Evolutionary conservation across 768 basidiomycete genomes (phyloP), one percentile per base, ranked within the genome.

Genomic region (Russula ochroleuca): DNA sequence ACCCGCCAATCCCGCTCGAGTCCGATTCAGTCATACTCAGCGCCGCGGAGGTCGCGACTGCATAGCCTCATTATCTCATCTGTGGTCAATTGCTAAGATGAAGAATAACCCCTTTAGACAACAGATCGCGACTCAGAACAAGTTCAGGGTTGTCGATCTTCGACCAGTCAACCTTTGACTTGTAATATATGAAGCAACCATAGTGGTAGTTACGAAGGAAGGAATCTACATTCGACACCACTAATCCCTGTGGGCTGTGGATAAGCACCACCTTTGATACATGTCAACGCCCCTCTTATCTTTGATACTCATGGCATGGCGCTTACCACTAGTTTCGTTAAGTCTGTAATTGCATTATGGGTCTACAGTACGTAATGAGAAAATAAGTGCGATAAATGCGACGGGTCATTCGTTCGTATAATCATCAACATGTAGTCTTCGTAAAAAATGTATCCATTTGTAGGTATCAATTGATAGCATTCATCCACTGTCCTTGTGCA

Each of bases 91-190:
- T n/a, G n/a, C n/a, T n/a, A 28, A 28, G 91, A 90, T 33, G 88
- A 88, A 9, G 93, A 84, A 98, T 90, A 38, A 96, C 77, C 8
- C 95, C 74, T 62, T 76, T 76, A 14, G 78, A 84, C 81, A 25
- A 92, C 88, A 9, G 93, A 94, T 68, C 94, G 78, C 94, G 86
- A 67, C 93, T 94, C 0, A 92, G 80, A 40, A 82, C 75, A 25
- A 82, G 78, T 33, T 88, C 81, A 56, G 90, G 86, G 33, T 81
- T 81, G 69, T n/a, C n/a, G 49, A 94, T 80, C 69, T 85, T 88
- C 61, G 63, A 70, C 81, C 83, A 85, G 69, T 86, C 79, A 63
- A 85, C 71, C 63, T 70, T 74, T 63, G 75, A 17, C 23, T 71
- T 59, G 54, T 72, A n/a, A n/a, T n/a, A n/a, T n/a, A 62, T 70